A percentile compares a stretch with the other conserved stretches of the same genome.
Evolutionary conservation across 305 asterid species (phyloP).

Genomic region (Fraxinus latifolia): DNA sequence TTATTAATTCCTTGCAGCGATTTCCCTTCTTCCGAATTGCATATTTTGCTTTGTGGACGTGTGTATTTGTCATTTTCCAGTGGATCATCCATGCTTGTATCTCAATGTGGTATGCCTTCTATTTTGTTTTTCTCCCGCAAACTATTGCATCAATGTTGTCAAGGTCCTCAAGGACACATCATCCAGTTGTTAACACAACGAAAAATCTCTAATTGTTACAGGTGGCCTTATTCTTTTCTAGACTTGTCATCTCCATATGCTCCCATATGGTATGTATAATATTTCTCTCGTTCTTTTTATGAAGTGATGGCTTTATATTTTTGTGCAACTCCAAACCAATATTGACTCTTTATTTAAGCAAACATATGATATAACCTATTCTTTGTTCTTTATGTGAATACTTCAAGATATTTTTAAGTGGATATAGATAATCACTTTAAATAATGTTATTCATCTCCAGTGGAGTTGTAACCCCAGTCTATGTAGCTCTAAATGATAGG

Average conservation of each 20-base stretch:
- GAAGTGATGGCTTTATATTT: not conserved
- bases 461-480: too few species aligned
- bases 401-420: not conserved
- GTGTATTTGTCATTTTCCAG: slow-evolving; percentile 63
- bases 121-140: not conserved
- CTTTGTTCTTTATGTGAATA: not conserved
- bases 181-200: not conserved
- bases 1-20: slow-evolving; percentile 43
- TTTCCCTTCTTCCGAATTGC: slow-evolving; percentile 88
- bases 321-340: not conserved
- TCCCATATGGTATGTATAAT: slow-evolving; percentile 57
- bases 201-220: slow-evolving; percentile 27
- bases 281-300: slow-evolving; percentile 10
- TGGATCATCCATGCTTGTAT: slow-evolving; percentile 78
- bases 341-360: not conserved
- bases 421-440: not conserved
- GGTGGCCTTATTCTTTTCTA: slow-evolving; percentile 91
- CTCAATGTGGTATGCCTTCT: slow-evolving; percentile 41
- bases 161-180: not conserved
- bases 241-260: slow-evolving; percentile 71
- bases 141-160: not conserved
- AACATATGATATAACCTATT: not conserved
- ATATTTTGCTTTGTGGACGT: slow-evolving; percentile 71
- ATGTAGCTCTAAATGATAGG: too few species aligned
- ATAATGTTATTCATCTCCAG: too few species aligned